Conservation (phyloP, 495 filamentous ascomycete species). For the Stereocaulon alpinum region DNA sequence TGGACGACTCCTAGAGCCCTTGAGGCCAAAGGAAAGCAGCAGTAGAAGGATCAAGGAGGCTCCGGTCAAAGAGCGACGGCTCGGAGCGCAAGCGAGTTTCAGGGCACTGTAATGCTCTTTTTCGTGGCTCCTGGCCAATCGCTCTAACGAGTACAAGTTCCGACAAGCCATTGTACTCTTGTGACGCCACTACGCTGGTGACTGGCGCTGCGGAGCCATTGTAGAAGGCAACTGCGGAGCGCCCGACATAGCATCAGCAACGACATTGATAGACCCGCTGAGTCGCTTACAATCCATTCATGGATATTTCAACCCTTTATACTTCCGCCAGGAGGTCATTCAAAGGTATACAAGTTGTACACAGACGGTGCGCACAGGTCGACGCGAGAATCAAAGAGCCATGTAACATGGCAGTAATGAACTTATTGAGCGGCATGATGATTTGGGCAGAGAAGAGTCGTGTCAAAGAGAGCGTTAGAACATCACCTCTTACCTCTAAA, state of each 20-base stretch:
- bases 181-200: neutral
- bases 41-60: neutral
- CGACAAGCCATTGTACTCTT: neutral
- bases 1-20: neutral
- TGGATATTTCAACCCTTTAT: neutral
- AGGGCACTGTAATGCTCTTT: neutral
- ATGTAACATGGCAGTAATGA: neutral
- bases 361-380: neutral
- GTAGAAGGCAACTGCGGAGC: neutral
- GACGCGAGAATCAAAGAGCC: neutral
- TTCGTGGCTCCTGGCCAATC: neutral
- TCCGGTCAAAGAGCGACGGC: neutral
- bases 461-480: neutral
- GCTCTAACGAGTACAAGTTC: neutral
- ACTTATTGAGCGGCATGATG: neutral
- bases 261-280: neutral
- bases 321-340: neutral
- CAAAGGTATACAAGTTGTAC: slow-evolving; percentile 1
- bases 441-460: neutral
- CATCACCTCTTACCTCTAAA: neutral
- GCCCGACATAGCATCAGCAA: neutral
- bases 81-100: neutral
- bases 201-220: neutral
- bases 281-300: neutral
- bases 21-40: slow-evolving; percentile 3